Evolutionary conservation across 805 yeast species (phyloP).

Genomic region (Cyberlindnera petersonii): DNA sequence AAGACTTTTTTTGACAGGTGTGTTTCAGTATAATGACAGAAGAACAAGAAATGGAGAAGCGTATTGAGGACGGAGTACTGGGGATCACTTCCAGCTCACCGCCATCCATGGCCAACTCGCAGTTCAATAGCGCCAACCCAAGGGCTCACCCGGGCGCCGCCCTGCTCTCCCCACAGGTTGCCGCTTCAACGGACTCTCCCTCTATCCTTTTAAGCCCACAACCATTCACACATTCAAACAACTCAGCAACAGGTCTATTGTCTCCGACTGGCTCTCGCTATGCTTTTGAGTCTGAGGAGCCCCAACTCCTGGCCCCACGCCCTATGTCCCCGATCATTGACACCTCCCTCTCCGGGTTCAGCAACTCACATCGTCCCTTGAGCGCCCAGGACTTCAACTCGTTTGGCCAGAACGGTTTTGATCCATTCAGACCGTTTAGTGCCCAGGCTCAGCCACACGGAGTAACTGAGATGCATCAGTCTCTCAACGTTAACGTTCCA

Average conservation of each 20-base stretch:
- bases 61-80: slow-evolving; percentile 15
- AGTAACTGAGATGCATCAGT: slow-evolving; percentile 4
- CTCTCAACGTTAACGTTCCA: slow-evolving; percentile 14
- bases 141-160: slow-evolving; percentile 41
- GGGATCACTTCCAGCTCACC: slow-evolving; percentile 11
- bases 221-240: slow-evolving; percentile 9
- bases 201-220: slow-evolving; percentile 13
- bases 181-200: slow-evolving; percentile 12
- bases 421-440: slow-evolving; percentile 22
- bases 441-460: slow-evolving; percentile 11
- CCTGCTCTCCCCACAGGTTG: slow-evolving; percentile 30
- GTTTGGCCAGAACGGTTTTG: slow-evolving; percentile 8
- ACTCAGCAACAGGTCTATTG: slow-evolving; percentile 31
- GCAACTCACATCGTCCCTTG: slow-evolving; percentile 22
- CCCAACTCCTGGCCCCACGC: slow-evolving; percentile 12
- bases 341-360: slow-evolving; percentile 18
- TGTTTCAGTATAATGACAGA: background rate
- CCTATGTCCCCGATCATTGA: slow-evolving; percentile 27
- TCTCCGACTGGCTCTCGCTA: slow-evolving; percentile 39
- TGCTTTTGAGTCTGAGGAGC: slow-evolving; percentile 24
- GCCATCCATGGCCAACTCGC: slow-evolving; percentile 3
- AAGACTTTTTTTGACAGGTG: slow-evolving; percentile 3
- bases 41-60: slow-evolving; percentile 11
- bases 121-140: slow-evolving; percentile 8
- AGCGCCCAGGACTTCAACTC: slow-evolving; percentile 26